Base-by-base conservation (phyloP, 2,329 filamentous ascomycete species). In the Balansia obtecta region DNA sequence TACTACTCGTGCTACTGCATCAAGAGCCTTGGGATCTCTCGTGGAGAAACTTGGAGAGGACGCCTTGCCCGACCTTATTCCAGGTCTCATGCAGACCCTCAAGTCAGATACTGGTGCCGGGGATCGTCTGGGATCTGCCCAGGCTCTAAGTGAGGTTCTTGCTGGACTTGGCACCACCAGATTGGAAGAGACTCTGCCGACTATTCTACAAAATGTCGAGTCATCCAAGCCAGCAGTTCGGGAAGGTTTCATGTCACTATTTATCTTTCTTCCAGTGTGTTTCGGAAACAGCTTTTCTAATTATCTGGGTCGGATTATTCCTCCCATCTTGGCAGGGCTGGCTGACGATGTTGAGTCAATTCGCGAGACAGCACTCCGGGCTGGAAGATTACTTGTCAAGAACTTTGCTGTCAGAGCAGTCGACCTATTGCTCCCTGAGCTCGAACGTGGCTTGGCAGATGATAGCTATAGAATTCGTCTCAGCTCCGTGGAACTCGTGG, bases 201-300 rank as follows among this genome's bases (percentile, higher is more conserved):
- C 91, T 12, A 95, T 98, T 59, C 71, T 98, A 40, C 91, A 97
- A 62, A 98, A 98, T 61, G 91, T 95, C 57, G 83, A 88, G 58
- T 97, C 91, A 60, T 81, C 85, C 58, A 96, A 95, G 68, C 66
- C 93, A 16, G 82, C 89, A 50, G 88, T 98, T 56, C 83, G 93
- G 60, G 93, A 98, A 74, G 93, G 93, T 44, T 98, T 98, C 73
- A 98, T 98, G 93, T 96, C 93, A 8, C 78, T 98, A 40, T 98
- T 98, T 70, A 97, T 98, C 58, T 98, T 96, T 78, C 81, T 98
- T 71, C 93, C 93, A 12, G 93, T 95, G 49, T 98, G 93, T 71
- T 98, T 98, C 61, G 93, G 93, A 61, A 98, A 98, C 76, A 95
- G 90, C 67, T 98, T 98, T 63, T 86, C 93, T 58, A 89, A 88